Evolutionary conservation across 192 early-diverging fungal genomes (phyloP), one percentile per base, ranked within the genome.

Genomic region (Backusella macrospora): DNA sequence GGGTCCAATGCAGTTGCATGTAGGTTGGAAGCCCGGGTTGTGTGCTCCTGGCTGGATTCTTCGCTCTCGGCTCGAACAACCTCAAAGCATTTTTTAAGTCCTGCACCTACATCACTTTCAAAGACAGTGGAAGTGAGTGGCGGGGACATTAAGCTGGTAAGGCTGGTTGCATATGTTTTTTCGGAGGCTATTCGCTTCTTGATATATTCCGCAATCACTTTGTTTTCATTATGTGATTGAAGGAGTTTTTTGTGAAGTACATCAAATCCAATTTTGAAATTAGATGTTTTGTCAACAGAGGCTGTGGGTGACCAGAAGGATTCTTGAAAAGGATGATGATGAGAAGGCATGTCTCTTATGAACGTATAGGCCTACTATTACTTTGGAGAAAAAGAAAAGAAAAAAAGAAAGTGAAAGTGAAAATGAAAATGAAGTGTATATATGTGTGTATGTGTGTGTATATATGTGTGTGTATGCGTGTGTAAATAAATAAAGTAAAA

Each of bases 211-310:
- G 83, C 43, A 52, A 87, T 83, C 52, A 86, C 86, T 44, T 85
- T 78, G 76, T 87, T 85, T 62, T 87, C 86, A 5, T 81, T 65
- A 8, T 65, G 75, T n/a, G 83, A 81, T 40, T 87, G 86, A 55
- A 79, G 77, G 8, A 86, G 52, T 48, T 86, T 85, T 40, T 72
- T 71, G 81, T 87, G 85, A n/a, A 87, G 80, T 4, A 84, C 76
- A 49, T 85, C 77, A 26, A 83, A 59, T 1, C 86, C 86, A 2
- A 66, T 62, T 44, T 65, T 66, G 73, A 84, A 87, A 68, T 88
- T 78, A 8, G 78, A 73, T 21, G 72, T 26, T 21, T 42, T 34
- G n/a, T 76, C 75, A 39, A 76, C 29, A 5, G 47, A 48, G 4
- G 75, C 39, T 13, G 55, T 70, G 21, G 63, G 75, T 16, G 70